A percentile compares a stretch with the other conserved stretches of the same genome.
These are phyloP conservation scores for Acmispon strigosus DNA, from an alignment of 306 rosid species.

Conservation along the genomic window DNA sequence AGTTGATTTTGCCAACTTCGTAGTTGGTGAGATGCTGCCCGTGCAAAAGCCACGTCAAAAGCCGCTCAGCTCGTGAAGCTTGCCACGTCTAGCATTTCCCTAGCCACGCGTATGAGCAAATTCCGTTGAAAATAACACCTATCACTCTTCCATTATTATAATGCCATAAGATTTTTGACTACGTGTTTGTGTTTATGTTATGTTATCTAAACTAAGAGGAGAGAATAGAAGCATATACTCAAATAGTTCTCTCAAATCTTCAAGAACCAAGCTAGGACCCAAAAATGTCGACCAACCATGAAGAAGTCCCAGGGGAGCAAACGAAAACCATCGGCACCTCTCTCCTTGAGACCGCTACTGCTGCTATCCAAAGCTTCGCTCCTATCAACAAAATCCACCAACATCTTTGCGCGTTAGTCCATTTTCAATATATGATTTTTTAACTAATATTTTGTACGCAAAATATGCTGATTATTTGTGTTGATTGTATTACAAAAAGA, in stretches of 20 bases:
- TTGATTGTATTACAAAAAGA: no score
- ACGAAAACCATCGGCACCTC: slow-evolving; percentile 31
- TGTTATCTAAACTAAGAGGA: neutral
- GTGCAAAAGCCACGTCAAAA: slow-evolving; percentile 1
- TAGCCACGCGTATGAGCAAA: slow-evolving; percentile 38
- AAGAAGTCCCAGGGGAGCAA: slow-evolving; percentile 44
- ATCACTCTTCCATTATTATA: neutral
- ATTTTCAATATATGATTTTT: neutral
- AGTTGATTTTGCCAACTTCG: no score
- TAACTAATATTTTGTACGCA: neutral
- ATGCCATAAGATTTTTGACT: neutral
- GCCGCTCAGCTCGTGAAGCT: neutral
- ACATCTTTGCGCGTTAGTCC: slow-evolving; percentile 74
- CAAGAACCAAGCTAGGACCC: no score
- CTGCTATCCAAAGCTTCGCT: slow-evolving; percentile 55
- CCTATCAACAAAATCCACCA: slow-evolving; percentile 80
- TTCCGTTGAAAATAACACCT: neutral
- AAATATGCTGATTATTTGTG: no score
- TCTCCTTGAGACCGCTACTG: slow-evolving; percentile 50
- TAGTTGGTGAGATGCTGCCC: neutral
- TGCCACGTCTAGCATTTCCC: slow-evolving; percentile 5
- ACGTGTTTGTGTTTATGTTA: neutral
- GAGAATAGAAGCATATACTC: neutral
- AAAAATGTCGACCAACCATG: slow-evolving; percentile 26
- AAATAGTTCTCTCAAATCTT: neutral